Evolutionary conservation across 2,329 filamentous ascomycete species (phyloP), one percentile per base, ranked within the genome.

Genomic region (Pyricularia grisea): DNA sequence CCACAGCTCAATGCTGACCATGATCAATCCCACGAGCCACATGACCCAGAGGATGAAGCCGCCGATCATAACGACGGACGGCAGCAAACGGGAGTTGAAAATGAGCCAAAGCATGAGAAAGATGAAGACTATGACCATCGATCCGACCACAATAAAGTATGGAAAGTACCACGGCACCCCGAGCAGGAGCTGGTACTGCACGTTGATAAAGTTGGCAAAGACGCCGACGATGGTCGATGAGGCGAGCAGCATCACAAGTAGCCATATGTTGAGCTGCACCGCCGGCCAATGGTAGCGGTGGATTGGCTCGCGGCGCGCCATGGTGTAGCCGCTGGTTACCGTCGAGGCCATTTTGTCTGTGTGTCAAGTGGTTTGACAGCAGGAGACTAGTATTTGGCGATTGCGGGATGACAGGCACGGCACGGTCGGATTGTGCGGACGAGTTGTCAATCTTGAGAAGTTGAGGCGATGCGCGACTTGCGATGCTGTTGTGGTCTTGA

Each of bases 281-380:
- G 87, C 86, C 23, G 88, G 88, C 88, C 88, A 91, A 79, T 88
- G 87, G 81, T 90, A 91, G 61, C 84, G 84, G 74, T 86, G 85
- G 4, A 88, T 77, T 72, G 81, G 81, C 60, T 63, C 73, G 69
- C 79, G 80, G 63, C 81, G 80, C 70, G 81, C 78, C 76, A 82
- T 81, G 69, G 81, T 77, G 74, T 83, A 84, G 71, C 79, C 78
- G 68, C 74, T 76, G 70, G 77, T 80, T 28, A 77, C 73, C 65
- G 79, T 79, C n/a, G 77, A 77, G 77, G 80, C 81, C 55, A 68
- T 74, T 58, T 69, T 60, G 28, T 42, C 23, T 17, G 64, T 25
- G 28, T 55, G 66, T 58, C 42, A 1, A 12, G 33, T 14, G 14
- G 12, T 14, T 36, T 36, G 33, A 36, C 33, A 36, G 33, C 11